Base-by-base conservation (phyloP, 164 flowering plant genomes). In the Vitis rupestris region DNA sequence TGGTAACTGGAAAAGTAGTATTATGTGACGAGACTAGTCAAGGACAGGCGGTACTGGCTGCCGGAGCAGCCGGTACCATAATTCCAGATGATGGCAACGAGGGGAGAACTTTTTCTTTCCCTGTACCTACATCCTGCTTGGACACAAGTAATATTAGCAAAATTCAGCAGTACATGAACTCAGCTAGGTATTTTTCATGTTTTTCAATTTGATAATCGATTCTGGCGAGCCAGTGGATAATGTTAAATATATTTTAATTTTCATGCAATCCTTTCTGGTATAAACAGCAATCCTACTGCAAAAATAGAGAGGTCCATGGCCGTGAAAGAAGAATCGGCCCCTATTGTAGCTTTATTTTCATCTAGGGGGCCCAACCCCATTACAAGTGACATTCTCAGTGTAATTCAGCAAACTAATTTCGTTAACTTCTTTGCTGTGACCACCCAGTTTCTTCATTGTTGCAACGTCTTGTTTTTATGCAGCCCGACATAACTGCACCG, bases 401-500 rank as follows among this genome's bases (percentile, higher is more conserved):
- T 78, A 66, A 68, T 2, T 37, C 31, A 12, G 12, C n/a, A 31
- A 3, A 27, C 10, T 17, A 9, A 56, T 14, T 31, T 16, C 11
- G 6, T 31, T 31, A 3, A 31, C 44, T 31, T 23, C 19, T 19
- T 23, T 23, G 23, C 23, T 23, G 23, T 23, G 23, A 23, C 23
- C 23, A 23, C 11, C 31, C 8, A 23, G 29, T 9, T 31, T 31
- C 44, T 31, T 31, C 6, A 50, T 55, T 50, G 31, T 9, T 66
- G 3, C 4, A 5, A 17, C 37, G 7, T 13, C 17, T 15, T 12
- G 2, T 53, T 27, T 29, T 49, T 11, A 59, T 77, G 56, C 83
- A 89, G 94, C 94, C 91, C 10, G 91, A 89, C 67, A 63, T 87
- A 50, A 67, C 80, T 19, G 91, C 94, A 9, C 91, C 91, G 3